Percentiles rank a stretch among this genome's conserved stretches.
Evolutionary conservation across 2,329 filamentous ascomycete genomes (phyloP).

Genomic region (Ophiosphaerella korrae): DNA sequence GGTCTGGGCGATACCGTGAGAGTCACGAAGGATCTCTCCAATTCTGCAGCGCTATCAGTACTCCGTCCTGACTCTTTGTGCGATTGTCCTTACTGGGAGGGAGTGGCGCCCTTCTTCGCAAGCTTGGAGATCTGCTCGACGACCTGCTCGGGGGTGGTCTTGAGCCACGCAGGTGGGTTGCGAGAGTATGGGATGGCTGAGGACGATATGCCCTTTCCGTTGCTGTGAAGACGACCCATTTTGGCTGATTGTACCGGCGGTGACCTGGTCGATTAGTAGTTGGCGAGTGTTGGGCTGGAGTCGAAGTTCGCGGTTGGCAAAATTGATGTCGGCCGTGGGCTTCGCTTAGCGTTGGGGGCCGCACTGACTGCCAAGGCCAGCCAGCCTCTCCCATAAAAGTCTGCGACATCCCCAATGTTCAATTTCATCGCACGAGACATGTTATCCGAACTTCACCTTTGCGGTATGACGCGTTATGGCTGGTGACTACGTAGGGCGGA

Average conservation of each 20-base stretch:
- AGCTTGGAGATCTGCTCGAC: constrained; percentile 99
- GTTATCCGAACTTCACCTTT: too few species aligned
- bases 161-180: constrained; percentile 90
- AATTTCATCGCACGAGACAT: too few species aligned
- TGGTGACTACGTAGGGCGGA: too few species aligned
- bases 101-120: constrained; percentile 97
- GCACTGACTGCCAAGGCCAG: not conserved
- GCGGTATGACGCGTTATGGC: too few species aligned
- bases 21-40: constrained; percentile 97
- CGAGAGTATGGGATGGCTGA: constrained; percentile 97
- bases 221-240: constrained; percentile 98
- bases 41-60: constrained; percentile 59
- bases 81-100: constrained; percentile 67
- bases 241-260: constrained; percentile 50
- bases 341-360: constrained; percentile 14
- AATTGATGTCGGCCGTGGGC: constrained; percentile 23
- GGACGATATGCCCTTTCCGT: constrained; percentile 98
- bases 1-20: constrained; percentile 97
- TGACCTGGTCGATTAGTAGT: constrained; percentile 31
- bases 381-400: constrained; percentile 8
- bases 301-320: constrained; percentile 20
- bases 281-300: constrained; percentile 27
- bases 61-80: not conserved
- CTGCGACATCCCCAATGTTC: constrained; percentile 1
- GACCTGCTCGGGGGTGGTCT: constrained; percentile 98